Percentiles rank a stretch among this genome's conserved stretches.
Conservation (phyloP, 768 basidiomycete species). For the Fomitopsis serialis region DNA sequence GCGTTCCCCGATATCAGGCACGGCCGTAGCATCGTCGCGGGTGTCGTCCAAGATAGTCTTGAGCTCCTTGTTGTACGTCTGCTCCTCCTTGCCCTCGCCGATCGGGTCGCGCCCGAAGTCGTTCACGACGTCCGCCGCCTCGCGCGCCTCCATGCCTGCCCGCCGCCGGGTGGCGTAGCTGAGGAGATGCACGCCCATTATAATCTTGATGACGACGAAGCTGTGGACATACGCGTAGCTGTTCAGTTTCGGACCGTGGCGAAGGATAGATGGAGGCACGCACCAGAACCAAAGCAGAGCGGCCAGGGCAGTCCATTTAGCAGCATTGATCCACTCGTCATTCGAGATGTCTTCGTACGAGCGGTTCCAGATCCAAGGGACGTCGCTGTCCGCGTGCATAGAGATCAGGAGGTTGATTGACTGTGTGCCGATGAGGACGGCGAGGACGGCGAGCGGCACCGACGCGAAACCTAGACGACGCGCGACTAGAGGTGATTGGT, state of each 20-base stretch:
- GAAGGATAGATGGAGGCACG: conserved; percentile 18
- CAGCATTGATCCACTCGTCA: conserved; percentile 45
- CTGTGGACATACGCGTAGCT: too few species aligned
- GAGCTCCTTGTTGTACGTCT: conserved; percentile 82
- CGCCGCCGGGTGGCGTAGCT: conserved; percentile 75
- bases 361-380: conserved; percentile 35
- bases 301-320: conserved; percentile 63
- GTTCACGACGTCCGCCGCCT: conserved; percentile 71
- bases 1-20: conserved; percentile 70
- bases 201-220: conserved; percentile 82
- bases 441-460: conserved; percentile 83
- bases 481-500: conserved; percentile 92
- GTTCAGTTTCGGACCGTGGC: neutral
- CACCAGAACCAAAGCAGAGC: conserved; percentile 84
- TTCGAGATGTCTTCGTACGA: conserved; percentile 34
- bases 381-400: conserved; percentile 27
- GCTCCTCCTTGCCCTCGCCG: conserved; percentile 86
- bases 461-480: conserved; percentile 92
- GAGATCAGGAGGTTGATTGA: conserved; percentile 59
- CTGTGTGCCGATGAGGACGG: conserved; percentile 71
- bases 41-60: conserved; percentile 64
- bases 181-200: conserved; percentile 85
- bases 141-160: conserved; percentile 73
- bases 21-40: conserved; percentile 60
- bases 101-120: conserved; percentile 89